A percentile compares a stretch with the other conserved stretches of the same genome.
Conservation (phyloP, 164 flowering plant genomes). For the Taxillus chinensis region DNA sequence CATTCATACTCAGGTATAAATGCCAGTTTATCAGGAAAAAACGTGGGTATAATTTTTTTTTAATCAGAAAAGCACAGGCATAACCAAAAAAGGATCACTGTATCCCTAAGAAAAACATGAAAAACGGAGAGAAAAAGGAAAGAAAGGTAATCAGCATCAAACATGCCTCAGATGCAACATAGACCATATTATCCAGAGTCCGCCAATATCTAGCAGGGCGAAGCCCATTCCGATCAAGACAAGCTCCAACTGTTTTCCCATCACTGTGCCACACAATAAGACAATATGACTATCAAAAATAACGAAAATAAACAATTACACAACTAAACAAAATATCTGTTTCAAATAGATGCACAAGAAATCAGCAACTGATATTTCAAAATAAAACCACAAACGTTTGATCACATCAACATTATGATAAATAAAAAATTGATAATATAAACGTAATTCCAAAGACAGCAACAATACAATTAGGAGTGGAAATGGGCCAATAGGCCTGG, state of each 20-base stretch:
- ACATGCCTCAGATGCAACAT: constrained; percentile 98
- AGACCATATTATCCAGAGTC: constrained; percentile 85
- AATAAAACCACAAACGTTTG: no score
- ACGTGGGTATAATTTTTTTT: no score
- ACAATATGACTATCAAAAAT: neutral
- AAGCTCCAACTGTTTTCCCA: constrained; percentile 98
- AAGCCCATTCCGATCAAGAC: constrained; percentile 98
- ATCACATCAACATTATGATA: no score
- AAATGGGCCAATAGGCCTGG: no score
- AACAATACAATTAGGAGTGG: no score
- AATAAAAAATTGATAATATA: no score
- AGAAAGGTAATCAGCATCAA: neutral
- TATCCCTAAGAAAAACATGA: no score
- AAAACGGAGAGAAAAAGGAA: neutral
- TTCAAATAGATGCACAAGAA: neutral
- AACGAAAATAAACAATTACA: neutral
- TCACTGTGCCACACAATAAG: constrained; percentile 46
- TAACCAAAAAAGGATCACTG: no score
- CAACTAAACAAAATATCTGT: neutral
- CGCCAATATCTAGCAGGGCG: constrained; percentile 99
- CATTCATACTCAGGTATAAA: no score
- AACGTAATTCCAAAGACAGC: no score
- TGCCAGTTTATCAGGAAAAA: no score
- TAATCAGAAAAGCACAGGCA: no score
- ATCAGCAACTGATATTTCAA: neutral